A percentile compares a stretch with the other conserved stretches of the same genome.
Evolutionary conservation across 257 asterid genomes (phyloP).

Genomic region (Solanum clarkiae): DNA sequence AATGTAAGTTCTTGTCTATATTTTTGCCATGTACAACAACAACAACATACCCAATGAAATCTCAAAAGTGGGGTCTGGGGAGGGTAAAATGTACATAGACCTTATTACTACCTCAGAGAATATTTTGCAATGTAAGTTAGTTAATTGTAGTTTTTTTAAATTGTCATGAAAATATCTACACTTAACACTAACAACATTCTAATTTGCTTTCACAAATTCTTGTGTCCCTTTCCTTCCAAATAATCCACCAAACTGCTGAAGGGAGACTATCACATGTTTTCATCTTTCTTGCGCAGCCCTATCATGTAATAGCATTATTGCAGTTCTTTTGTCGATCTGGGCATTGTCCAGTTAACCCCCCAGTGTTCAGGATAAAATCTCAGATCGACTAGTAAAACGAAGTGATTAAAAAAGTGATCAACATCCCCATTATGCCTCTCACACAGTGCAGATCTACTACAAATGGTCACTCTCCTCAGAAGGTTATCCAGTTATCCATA

Average conservation of each 20-base stretch:
- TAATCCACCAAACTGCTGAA: neutral
- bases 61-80: too few species aligned
- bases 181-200: neutral
- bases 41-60: too few species aligned
- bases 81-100: too few species aligned
- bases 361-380: neutral
- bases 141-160: neutral
- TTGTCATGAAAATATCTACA: neutral
- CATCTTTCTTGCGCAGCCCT: neutral
- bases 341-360: neutral
- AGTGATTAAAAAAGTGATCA: neutral
- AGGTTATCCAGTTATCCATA: neutral
- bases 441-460: neutral
- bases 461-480: neutral
- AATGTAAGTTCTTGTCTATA: neutral
- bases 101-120: too few species aligned
- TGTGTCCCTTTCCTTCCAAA: neutral
- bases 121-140: neutral
- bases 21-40: neutral
- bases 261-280: neutral
- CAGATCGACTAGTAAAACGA: neutral
- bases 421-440: neutral
- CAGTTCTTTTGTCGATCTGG: neutral
- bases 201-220: neutral
- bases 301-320: neutral